These are phyloP conservation scores for Hydnomerulius pinastri DNA, from an alignment of 768 basidiomycete genomes.

Conservation along the genomic window DNA sequence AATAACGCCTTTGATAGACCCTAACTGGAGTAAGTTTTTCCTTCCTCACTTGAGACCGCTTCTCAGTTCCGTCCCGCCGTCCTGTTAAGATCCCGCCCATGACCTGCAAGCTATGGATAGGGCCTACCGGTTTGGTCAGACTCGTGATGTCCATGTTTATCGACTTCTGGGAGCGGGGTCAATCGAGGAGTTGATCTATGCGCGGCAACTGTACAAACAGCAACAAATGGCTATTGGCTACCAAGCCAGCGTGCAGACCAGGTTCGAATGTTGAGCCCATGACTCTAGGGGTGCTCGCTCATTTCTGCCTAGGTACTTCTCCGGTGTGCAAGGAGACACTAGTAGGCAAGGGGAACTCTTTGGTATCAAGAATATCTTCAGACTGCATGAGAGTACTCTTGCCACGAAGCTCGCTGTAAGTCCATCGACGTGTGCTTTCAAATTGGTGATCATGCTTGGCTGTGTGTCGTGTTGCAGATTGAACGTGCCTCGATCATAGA, in stretches of 20 bases:
- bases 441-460: not conserved
- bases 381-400: slow-evolving; percentile 65
- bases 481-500: slow-evolving; percentile 74
- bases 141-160: slow-evolving; percentile 81
- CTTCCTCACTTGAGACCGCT: not conserved
- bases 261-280: slow-evolving; percentile 42
- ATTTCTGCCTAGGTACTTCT: slow-evolving; percentile 58
- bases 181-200: slow-evolving; percentile 86
- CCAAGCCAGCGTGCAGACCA: slow-evolving; percentile 78
- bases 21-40: slow-evolving; percentile 84
- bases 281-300: not conserved
- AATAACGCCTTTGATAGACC: slow-evolving; percentile 50
- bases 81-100: slow-evolving; percentile 81
- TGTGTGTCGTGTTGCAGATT: slow-evolving; percentile 48
- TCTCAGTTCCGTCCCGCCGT: not conserved
- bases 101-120: slow-evolving; percentile 92
- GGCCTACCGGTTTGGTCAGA: slow-evolving; percentile 86
- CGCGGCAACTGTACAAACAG: slow-evolving; percentile 89
- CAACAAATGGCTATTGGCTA: slow-evolving; percentile 94
- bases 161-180: slow-evolving; percentile 85
- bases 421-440: not conserved
- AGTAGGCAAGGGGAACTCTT: slow-evolving; percentile 79
- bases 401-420: slow-evolving; percentile 75
- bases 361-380: slow-evolving; percentile 85
- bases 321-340: slow-evolving; percentile 80